A percentile compares a stretch with the other conserved stretches of the same genome.
phyloP scores from a whole-genome alignment of 805 yeast species.

The Cyberlindnera mississippiensis region DNA sequence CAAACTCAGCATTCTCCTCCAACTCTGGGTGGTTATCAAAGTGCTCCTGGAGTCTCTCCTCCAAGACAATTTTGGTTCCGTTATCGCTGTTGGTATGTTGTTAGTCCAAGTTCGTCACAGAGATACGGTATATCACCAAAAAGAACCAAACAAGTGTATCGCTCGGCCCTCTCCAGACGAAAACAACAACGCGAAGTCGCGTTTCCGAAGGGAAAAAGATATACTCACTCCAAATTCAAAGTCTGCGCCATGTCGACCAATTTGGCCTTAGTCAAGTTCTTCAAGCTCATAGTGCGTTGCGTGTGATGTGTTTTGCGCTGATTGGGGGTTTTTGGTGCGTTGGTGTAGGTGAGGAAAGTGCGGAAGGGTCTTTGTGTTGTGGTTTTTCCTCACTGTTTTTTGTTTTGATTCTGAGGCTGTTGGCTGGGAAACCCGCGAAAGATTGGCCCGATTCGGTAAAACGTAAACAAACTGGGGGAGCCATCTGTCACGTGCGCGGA shows the following conservation, averaged over 20 bases:
- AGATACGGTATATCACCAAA: too few species aligned
- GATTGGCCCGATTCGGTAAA: slow-evolving; percentile 15
- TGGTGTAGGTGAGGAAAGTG: neutral
- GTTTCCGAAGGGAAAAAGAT: slow-evolving; percentile 6
- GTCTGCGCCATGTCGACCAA: slow-evolving; percentile 34
- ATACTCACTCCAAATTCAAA: slow-evolving; percentile 32
- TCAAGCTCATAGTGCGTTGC: slow-evolving; percentile 29
- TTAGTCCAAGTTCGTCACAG: slow-evolving; percentile 9
- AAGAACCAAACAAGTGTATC: too few species aligned
- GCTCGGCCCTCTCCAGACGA: neutral
- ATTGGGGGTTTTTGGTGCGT: slow-evolving; percentile 1
- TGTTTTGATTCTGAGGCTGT: neutral
- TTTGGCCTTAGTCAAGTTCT: slow-evolving; percentile 34
- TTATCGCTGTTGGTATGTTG: slow-evolving; percentile 18
- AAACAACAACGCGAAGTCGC: slow-evolving; percentile 2
- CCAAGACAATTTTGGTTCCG: slow-evolving; percentile 30
- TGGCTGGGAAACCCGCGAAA: neutral
- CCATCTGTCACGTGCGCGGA: neutral
- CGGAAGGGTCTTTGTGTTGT: slow-evolving; percentile 6
- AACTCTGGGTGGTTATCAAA: slow-evolving; percentile 32
- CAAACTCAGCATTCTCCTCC: slow-evolving; percentile 21
- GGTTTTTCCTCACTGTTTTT: slow-evolving; percentile 1
- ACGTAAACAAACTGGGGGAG: slow-evolving; percentile 18
- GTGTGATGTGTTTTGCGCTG: slow-evolving; percentile 1
- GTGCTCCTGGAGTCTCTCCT: slow-evolving; percentile 27